Evolutionary conservation across 2,329 filamentous ascomycete species (phyloP).

Genomic region (Cladosporium sp.): DNA sequence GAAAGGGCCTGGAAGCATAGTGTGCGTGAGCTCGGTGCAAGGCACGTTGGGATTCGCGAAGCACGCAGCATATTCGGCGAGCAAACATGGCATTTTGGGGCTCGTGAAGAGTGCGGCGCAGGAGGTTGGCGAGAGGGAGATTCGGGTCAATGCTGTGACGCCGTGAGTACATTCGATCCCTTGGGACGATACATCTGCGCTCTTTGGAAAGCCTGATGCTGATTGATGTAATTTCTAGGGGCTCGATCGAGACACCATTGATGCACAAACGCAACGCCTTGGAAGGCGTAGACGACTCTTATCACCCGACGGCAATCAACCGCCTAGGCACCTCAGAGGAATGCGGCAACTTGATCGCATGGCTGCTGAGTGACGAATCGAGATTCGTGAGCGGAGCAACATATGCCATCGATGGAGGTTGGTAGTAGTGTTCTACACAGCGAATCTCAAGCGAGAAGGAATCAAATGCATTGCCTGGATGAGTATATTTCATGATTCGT

Average conservation of each 20-base stretch:
- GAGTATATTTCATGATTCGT: neutral
- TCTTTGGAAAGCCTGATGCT: neutral
- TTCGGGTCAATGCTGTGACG: conserved; percentile 33
- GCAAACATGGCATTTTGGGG: conserved; percentile 32
- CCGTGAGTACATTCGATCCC: conserved; percentile 26
- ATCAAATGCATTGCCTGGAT: neutral
- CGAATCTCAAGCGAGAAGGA: neutral
- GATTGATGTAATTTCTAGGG: conserved; percentile 10
- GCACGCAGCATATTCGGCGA: conserved; percentile 31
- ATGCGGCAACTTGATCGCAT: conserved; percentile 43
- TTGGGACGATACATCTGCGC: neutral
- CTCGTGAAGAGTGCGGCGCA: conserved; percentile 32
- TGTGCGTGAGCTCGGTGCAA: conserved; percentile 46
- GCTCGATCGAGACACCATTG: conserved; percentile 30
- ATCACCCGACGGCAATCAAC: conserved; percentile 29
- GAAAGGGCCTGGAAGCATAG: conserved; percentile 55
- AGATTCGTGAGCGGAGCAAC: conserved; percentile 51
- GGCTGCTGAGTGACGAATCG: conserved; percentile 49
- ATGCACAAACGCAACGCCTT: conserved; percentile 34
- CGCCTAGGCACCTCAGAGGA: conserved; percentile 28
- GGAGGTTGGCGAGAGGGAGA: conserved; percentile 30
- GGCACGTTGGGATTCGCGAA: conserved; percentile 39
- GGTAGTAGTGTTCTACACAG: conserved; percentile 25
- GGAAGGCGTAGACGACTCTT: conserved; percentile 27
- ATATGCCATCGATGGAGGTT: conserved; percentile 50